Evolutionary conservation across 805 yeast genomes (phyloP).

Genomic region (Ogataea zsoltii): DNA sequence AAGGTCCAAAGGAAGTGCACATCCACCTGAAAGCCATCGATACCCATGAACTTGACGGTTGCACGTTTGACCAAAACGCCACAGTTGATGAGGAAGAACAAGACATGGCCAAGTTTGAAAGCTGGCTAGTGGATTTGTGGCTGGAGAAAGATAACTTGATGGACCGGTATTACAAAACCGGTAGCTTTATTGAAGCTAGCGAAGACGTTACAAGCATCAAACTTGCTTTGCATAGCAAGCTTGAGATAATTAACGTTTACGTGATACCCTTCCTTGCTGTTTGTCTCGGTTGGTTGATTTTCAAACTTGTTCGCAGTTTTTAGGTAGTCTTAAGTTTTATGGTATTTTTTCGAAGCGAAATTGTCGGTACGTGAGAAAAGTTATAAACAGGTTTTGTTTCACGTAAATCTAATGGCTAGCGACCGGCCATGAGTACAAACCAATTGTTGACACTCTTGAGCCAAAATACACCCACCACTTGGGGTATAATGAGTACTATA

Average conservation of each 20-base stretch:
- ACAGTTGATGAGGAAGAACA: constrained; percentile 41
- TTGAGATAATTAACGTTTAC: constrained; percentile 31
- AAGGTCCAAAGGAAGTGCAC: constrained; percentile 66
- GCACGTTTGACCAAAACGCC: constrained; percentile 43
- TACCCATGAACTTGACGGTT: constrained; percentile 36
- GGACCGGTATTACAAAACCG: constrained; percentile 58
- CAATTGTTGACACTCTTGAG: too few relatives aligned
- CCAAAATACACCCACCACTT: too few relatives aligned
- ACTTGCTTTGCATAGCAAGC: constrained; percentile 23
- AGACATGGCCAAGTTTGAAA: constrained; percentile 52
- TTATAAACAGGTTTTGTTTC: too few relatives aligned
- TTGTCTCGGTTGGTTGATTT: constrained; percentile 1
- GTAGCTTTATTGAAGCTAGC: constrained; percentile 43
- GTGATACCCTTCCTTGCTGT: constrained; percentile 23
- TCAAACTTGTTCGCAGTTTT: not conserved
- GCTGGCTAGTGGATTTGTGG: constrained; percentile 81
- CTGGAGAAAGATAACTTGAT: constrained; percentile 70
- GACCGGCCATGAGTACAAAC: too few relatives aligned
- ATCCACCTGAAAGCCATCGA: constrained; percentile 62
- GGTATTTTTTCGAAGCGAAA: not conserved
- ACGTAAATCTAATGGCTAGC: too few relatives aligned
- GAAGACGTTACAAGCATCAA: constrained; percentile 21
- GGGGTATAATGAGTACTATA: too few relatives aligned
- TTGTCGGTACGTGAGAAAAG: not conserved
- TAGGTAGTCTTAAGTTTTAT: not conserved